Conservation (phyloP, 1,284 basidiomycete genomes). For the Moniliella sp. region DNA sequence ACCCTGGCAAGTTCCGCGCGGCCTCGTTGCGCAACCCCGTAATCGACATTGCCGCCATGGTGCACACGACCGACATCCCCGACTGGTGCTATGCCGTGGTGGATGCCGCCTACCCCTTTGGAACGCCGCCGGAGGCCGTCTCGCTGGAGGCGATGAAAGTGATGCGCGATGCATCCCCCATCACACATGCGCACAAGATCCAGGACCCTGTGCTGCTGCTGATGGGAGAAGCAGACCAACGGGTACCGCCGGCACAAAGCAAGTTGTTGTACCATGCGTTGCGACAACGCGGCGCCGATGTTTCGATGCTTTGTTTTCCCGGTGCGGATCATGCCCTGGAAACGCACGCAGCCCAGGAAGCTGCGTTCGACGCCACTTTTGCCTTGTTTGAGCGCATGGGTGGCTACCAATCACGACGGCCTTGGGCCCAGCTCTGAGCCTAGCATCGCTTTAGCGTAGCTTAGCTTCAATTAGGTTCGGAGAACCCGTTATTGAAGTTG, state of each 20-base stretch:
- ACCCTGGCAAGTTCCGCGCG: slow-evolving; percentile 45
- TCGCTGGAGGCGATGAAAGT: slow-evolving; percentile 37
- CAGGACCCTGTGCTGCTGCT: slow-evolving; percentile 43
- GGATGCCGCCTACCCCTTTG: too few species aligned
- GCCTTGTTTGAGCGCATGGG: too few species aligned
- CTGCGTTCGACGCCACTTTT: background rate
- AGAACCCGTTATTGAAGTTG: too few species aligned
- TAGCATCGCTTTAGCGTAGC: too few species aligned
- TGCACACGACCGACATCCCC: slow-evolving; percentile 45
- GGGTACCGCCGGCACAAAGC: slow-evolving; percentile 48
- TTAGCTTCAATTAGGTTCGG: too few species aligned
- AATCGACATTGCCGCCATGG: slow-evolving; percentile 41
- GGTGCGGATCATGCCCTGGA: slow-evolving; percentile 7
- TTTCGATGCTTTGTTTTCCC: slow-evolving; percentile 3
- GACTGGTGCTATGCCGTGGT: too few species aligned
- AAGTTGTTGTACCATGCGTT: slow-evolving; percentile 26
- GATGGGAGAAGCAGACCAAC: slow-evolving; percentile 44
- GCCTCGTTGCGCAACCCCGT: slow-evolving; percentile 51
- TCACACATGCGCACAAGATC: slow-evolving; percentile 41
- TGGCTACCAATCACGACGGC: too few species aligned
- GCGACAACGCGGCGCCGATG: background rate
- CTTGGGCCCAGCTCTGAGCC: too few species aligned
- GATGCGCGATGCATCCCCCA: slow-evolving; percentile 43
- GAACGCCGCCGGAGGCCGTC: too few species aligned
- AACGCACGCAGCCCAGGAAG: slow-evolving; percentile 2